Evolutionary conservation across 352 stramenopile species (phyloP), one percentile per base, ranked within the genome.

Genomic region (Globisporangium solare): DNA sequence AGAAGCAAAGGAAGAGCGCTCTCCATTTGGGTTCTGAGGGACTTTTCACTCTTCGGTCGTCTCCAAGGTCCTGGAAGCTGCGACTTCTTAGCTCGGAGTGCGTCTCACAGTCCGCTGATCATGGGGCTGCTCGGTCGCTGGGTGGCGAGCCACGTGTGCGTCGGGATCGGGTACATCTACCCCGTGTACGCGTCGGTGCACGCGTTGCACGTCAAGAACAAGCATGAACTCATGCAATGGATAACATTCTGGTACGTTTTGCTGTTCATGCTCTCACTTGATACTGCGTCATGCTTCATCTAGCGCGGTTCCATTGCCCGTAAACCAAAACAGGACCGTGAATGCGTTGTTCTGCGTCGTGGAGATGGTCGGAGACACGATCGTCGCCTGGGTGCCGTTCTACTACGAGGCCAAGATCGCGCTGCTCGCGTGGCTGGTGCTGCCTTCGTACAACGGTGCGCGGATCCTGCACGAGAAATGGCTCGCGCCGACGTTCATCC

Each of bases 361-460:
- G 5, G 80, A 91, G 64, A 72, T 76, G 37, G 67, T 90, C 20
- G 74, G 74, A 21, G 80, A 88, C 60, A 76, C 71, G 0, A 54
- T 76, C 47, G 69, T 87, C 22, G 61, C 60, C 2, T 90, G 76
- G 74, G 47, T 90, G 50, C 78, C 80, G 7, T 83, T 91, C 60
- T 91, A 91, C 67, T 77, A 75, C 18, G 80, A 89, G 54, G 73
- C 74, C 58, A 91, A 91, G 66, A 74, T 91, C 54, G 68, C 70
- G 47, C 58, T 85, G 15, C 56, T 91, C n/a, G 69, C 74, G 24
- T 91, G 80, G 80, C 73, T 91, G 24, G 80, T 84, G 27, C 35
- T 91, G 46, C 80, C 80, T 11, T 66, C 70, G 2, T 86, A 81
- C 53, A 63, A 67, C 15, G 80, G 80, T 12, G 74, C 77, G 10